These are phyloP conservation scores for Neurospora discreta DNA, from an alignment of 495 filamentous ascomycete genomes.

Conservation along the genomic window DNA sequence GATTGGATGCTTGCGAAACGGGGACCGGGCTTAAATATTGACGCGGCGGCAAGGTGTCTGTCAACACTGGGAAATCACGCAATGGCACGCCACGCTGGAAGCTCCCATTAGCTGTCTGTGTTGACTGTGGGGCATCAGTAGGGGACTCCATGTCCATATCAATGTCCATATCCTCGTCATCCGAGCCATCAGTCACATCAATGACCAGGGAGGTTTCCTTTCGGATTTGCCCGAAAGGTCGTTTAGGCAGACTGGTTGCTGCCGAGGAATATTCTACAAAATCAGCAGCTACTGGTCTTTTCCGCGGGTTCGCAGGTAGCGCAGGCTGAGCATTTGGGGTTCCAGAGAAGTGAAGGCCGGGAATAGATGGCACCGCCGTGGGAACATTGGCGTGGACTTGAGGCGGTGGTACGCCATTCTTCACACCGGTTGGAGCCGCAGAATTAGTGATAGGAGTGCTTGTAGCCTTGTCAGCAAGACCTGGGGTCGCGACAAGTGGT, in stretches of 20 bases:
- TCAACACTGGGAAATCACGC: slow-evolving; percentile 35
- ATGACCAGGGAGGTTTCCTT: slow-evolving; percentile 50
- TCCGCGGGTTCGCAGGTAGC: slow-evolving; percentile 31
- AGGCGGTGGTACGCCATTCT: neutral
- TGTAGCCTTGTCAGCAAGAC: neutral
- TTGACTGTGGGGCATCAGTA: slow-evolving; percentile 21
- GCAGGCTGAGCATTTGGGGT: neutral
- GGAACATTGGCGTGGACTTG: neutral
- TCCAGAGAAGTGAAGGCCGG: slow-evolving; percentile 5
- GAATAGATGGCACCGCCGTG: slow-evolving; percentile 1
- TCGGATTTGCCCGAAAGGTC: slow-evolving; percentile 47
- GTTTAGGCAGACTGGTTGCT: slow-evolving; percentile 40
- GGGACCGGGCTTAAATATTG: slow-evolving; percentile 29
- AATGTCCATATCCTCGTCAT: slow-evolving; percentile 38
- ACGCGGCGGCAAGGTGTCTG: slow-evolving; percentile 26
- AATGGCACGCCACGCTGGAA: slow-evolving; percentile 23
- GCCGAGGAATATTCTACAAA: slow-evolving; percentile 49
- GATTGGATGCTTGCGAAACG: slow-evolving; percentile 20
- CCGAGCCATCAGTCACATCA: slow-evolving; percentile 54
- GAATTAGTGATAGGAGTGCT: neutral
- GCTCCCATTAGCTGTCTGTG: slow-evolving; percentile 10
- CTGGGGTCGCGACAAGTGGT: neutral
- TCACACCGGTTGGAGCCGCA: neutral
- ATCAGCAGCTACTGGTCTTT: slow-evolving; percentile 79
- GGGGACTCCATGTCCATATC: slow-evolving; percentile 41